Percentiles rank a stretch among this genome's conserved stretches.
Evolutionary conservation across 2,329 filamentous ascomycete species (phyloP).

Genomic region (Camillea tinctor): DNA sequence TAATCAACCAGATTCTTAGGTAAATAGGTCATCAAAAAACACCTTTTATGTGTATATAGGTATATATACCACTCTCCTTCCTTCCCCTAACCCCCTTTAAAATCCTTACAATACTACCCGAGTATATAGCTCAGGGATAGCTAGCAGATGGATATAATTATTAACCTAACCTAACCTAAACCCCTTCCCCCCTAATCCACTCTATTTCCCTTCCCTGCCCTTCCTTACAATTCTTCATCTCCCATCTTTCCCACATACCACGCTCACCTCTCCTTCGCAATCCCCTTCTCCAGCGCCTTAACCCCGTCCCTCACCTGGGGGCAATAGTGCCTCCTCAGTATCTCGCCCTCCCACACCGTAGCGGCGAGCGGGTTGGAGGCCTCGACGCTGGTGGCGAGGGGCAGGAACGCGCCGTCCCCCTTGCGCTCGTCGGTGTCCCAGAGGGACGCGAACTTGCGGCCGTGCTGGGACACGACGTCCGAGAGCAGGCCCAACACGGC

Average conservation of each 20-base stretch:
- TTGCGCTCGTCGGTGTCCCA: conserved; percentile 95
- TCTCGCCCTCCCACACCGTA: conserved; percentile 91
- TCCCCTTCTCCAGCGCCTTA: conserved; percentile 63
- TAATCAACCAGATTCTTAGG: too few relatives aligned
- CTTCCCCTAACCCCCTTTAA: too few relatives aligned
- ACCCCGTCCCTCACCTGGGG: conserved; percentile 79
- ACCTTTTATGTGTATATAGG: too few relatives aligned
- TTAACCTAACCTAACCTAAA: too few relatives aligned
- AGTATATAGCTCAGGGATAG: too few relatives aligned
- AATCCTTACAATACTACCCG: too few relatives aligned
- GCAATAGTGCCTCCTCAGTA: conserved; percentile 81
- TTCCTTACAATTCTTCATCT: too few relatives aligned
- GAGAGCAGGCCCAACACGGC: conserved; percentile 76
- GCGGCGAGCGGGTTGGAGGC: conserved; percentile 86
- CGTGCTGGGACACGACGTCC: conserved; percentile 78
- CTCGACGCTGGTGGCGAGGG: conserved; percentile 71
- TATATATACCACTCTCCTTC: too few relatives aligned
- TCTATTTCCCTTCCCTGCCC: not conserved
- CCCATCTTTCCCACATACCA: too few relatives aligned
- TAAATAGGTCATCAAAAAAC: too few relatives aligned
- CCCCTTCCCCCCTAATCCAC: too few relatives aligned
- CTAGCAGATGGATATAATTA: not conserved
- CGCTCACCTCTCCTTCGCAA: conserved; percentile 14
- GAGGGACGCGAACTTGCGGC: conserved; percentile 76
- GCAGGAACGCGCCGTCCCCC: conserved; percentile 84